Conservation (phyloP, 1,139 yeast genomes). For the Diutina ranongensis region DNA sequence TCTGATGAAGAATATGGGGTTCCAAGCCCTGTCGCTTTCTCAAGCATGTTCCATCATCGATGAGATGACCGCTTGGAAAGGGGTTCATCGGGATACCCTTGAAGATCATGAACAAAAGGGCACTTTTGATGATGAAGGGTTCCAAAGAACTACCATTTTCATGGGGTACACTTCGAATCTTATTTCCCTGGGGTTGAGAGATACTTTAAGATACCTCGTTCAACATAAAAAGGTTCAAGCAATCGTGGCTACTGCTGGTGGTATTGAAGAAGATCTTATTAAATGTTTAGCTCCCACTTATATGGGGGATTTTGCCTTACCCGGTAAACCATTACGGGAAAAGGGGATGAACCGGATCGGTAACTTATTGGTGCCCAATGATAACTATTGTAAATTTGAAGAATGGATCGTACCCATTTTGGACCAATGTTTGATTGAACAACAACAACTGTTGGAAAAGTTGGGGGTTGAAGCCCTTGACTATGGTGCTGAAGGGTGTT, state of each 20-base stretch:
- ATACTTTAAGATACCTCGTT: constrained; percentile 76
- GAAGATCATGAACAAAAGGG: constrained; percentile 66
- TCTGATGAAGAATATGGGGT: constrained; percentile 94
- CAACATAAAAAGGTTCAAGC: constrained; percentile 93
- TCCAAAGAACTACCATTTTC: constrained; percentile 79
- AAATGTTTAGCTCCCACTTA: constrained; percentile 94
- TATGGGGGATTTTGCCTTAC: constrained; percentile 78
- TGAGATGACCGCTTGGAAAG: constrained; percentile 89
- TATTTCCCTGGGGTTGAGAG: constrained; percentile 89
- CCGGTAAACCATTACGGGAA: constrained; percentile 75
- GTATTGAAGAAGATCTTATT: constrained; percentile 93
- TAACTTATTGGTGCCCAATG: constrained; percentile 91
- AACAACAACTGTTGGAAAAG: constrained; percentile 51
- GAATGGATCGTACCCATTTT: constrained; percentile 96
- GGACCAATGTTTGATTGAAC: constrained; percentile 81
- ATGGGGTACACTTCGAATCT: constrained; percentile 96
- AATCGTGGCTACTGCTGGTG: constrained; percentile 93
- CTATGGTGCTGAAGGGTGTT: constrained; percentile 36
- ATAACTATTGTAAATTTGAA: constrained; percentile 92
- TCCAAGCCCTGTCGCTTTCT: constrained; percentile 82
- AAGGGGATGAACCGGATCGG: constrained; percentile 98
- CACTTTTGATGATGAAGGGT: constrained; percentile 69
- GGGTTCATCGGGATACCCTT: constrained; percentile 51
- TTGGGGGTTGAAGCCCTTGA: constrained; percentile 49
- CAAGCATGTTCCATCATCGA: constrained; percentile 86